phyloP scores from a whole-genome alignment of 2,329 filamentous ascomycete species.

The Colletotrichum paranaense region DNA sequence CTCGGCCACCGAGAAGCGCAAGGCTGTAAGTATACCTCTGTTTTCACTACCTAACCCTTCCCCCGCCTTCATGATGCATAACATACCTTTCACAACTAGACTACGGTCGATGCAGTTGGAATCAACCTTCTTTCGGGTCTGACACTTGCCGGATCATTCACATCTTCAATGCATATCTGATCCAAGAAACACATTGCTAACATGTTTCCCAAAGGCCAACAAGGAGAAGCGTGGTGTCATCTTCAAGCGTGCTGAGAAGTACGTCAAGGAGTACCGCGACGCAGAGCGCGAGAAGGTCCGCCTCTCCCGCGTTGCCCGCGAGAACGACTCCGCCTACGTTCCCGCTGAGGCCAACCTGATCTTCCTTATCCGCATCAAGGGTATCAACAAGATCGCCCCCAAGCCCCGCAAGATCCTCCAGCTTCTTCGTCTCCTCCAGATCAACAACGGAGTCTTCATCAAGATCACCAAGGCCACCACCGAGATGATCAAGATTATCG shows the following conservation, averaged over 20 bases:
- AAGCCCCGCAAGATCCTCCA: conserved; percentile 99
- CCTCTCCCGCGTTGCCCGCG: conserved; percentile 88
- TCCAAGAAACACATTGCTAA: conserved; percentile 15
- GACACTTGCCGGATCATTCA: conserved; percentile 62
- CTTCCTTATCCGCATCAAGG: conserved; percentile 99
- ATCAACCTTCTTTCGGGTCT: conserved; percentile 99
- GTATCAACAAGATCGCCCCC: conserved; percentile 99
- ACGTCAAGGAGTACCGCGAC: conserved; percentile 99
- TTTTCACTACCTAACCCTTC: conserved; percentile 14
- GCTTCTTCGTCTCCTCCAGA: conserved; percentile 98
- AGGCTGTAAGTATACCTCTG: conserved; percentile 78
- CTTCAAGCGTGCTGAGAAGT: conserved; percentile 99
- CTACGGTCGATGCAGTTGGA: conserved; percentile 95
- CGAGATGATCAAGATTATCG: conserved; percentile 98
- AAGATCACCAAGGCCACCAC: conserved; percentile 96
- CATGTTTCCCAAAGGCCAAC: conserved; percentile 74
- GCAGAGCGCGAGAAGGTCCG: conserved; percentile 98
- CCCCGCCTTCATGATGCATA: conserved; percentile 80
- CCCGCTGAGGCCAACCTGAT: conserved; percentile 95
- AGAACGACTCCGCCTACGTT: conserved; percentile 93
- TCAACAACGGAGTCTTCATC: conserved; percentile 99
- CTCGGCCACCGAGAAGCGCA: conserved; percentile 85
- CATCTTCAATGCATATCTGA: conserved; percentile 34
- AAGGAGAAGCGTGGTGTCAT: conserved; percentile 99
- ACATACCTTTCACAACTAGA: conserved; percentile 92